Evolutionary conservation across 1,284 basidiomycete genomes (phyloP), one percentile per base, ranked within the genome.

Genomic region (Polyporus tsugae): DNA sequence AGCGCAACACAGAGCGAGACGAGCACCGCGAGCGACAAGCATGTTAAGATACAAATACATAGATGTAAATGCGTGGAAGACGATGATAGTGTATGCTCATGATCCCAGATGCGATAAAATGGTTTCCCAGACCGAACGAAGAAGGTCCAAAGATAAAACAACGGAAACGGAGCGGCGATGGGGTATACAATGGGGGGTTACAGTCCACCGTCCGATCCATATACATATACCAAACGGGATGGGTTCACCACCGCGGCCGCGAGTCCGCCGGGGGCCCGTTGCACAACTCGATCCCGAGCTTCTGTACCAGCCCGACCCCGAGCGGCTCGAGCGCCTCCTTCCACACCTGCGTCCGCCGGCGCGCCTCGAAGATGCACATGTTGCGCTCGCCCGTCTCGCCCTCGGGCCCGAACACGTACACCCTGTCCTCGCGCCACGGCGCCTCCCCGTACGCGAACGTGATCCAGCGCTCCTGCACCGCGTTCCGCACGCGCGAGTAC

Each of bases 371-470:
- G 57, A 91, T 89, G 63, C 80, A 79, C 72, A 74, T 78, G 49
- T 84, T 86, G 39, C 89, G 83, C 76, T 90, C 89, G 49, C 90
- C 90, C 0, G 85, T 85, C 80, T 91, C 90, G 58, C 89, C 90
- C 75, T 91, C 90, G 0, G 89, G 89, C 9, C 89, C 90, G 74
- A 91, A 92, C n/a, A 93, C 91, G 76, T 85, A 93, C 63, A 92
- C 85, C 76, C 86, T 89, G 65, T 88, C 85, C 68, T 85, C 85
- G 67, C 81, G 81, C 91, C 92, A 93, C 2, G 91, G 91, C 19
- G 82, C 83, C 76, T 91, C 87, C 5, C 91, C 91, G 75, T 91
- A 78, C 5, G 91, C 91, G 71, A 93, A 93, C n/a, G 87, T 75
- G 33, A 93, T 83, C 91, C 91, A 93, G 49, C 86, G 83, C 70